Percentiles rank a stretch among this genome's conserved stretches.
Conservation (phyloP, 768 basidiomycete genomes). For the Tricholoma bakamatsutake region DNA sequence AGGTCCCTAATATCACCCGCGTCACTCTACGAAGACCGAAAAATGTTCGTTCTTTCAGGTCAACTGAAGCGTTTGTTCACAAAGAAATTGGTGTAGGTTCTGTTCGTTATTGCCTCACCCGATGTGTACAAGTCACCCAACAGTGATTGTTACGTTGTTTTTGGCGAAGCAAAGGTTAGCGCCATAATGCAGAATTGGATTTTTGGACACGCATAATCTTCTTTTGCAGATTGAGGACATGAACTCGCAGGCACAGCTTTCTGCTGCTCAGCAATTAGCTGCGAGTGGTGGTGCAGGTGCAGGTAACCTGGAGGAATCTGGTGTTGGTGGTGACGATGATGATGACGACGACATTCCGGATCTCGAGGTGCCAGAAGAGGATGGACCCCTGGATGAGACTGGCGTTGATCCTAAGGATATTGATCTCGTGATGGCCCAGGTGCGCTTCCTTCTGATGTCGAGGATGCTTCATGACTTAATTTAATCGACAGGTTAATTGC, state of each 20-base stretch:
- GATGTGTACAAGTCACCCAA: conserved; percentile 98
- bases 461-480: background rate
- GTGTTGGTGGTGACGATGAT: conserved; percentile 51
- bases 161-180: conserved; percentile 91
- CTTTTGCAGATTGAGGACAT: conserved; percentile 72
- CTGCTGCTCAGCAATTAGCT: conserved; percentile 75
- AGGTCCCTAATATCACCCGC: conserved; percentile 87
- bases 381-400: conserved; percentile 77
- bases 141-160: conserved; percentile 98
- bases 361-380: conserved; percentile 76
- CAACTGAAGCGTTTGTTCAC: background rate
- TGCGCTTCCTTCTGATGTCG: conserved; percentile 1
- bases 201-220: background rate
- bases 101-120: conserved; percentile 88
- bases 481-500: conserved; percentile 67
- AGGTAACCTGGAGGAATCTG: conserved; percentile 44
- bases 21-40: conserved; percentile 94
- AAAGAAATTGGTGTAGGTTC: conserved; percentile 43
- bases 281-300: conserved; percentile 41
- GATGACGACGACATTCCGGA: conserved; percentile 84
- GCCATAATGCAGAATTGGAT: background rate
- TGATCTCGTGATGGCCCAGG: conserved; percentile 81
- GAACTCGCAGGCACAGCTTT: conserved; percentile 72
- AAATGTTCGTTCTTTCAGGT: conserved; percentile 51
- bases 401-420: conserved; percentile 93